Conservation (phyloP, 2,329 filamentous ascomycete genomes). For the Parastagonospora avenae region DNA sequence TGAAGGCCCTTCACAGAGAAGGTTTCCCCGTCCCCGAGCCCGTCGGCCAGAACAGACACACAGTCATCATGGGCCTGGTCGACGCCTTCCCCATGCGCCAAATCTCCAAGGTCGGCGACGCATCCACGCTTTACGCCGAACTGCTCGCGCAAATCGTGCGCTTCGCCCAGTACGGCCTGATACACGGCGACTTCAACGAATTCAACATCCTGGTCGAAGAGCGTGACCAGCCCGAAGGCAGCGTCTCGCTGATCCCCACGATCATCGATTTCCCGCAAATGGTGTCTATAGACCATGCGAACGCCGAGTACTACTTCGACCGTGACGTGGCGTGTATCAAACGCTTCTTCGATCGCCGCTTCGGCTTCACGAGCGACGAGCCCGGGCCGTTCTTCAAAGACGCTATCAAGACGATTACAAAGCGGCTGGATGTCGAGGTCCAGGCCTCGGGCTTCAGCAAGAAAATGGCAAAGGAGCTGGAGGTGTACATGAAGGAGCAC, state of each 20-base stretch:
- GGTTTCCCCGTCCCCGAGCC: conserved; percentile 91
- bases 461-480: conserved; percentile 95
- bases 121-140: conserved; percentile 86
- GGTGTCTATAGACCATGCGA: conserved; percentile 90
- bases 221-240: conserved; percentile 46
- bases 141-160: conserved; percentile 84
- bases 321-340: conserved; percentile 95
- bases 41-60: conserved; percentile 87
- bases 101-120: conserved; percentile 81
- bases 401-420: conserved; percentile 72
- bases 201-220: conserved; percentile 98
- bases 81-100: conserved; percentile 92
- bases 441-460: conserved; percentile 94
- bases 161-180: conserved; percentile 83
- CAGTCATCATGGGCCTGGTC: conserved; percentile 92
- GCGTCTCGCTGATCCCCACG: conserved; percentile 71
- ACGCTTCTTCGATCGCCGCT: conserved; percentile 87
- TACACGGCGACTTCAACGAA: conserved; percentile 98
- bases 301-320: conserved; percentile 97
- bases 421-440: conserved; percentile 83
- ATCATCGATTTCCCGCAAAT: conserved; percentile 99
- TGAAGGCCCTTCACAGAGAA: conserved; percentile 81
- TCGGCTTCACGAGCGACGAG: conserved; percentile 82
- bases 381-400: conserved; percentile 86
- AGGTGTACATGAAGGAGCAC: conserved; percentile 81